Base-by-base conservation (phyloP, 2,329 filamentous ascomycete genomes). In the Microdochium bolleyi region DNA sequence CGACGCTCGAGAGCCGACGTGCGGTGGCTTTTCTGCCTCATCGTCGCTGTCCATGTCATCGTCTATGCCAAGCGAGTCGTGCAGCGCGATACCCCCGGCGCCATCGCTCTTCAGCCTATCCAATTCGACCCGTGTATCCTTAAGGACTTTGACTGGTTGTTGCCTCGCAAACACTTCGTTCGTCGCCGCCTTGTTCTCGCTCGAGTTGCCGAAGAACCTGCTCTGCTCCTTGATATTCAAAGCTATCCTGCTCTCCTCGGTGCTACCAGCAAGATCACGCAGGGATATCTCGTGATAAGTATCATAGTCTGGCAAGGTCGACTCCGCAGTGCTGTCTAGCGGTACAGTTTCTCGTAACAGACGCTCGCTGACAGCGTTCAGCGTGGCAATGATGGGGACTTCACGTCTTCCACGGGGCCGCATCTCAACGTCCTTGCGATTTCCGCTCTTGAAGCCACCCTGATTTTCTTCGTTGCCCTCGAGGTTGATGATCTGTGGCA, bases 391-490 rank as follows among this genome's bases (percentile, higher is more conserved):
- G 56, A 97, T 95, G 11, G 91, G 92, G 2, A 94, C 85, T 64
- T 94, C 92, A 48, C 81, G 73, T 11, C 84, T 78, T 2, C 77
- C 78, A 49, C 63, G 57, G 2, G 91, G 90, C 32, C 89, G 82
- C 90, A 97, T 96, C 58, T 95, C 94, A 34, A 88, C 73, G 65
- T 97, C 91, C 52, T 92, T 90, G 51, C 87, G 79, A 67, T 99
- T 97, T 50, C 94, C 94, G 56, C 79, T 72, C 61, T 80, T 85
- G 62, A 86, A 82, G 51, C 92, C 89, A 60, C 91, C 95, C 67
- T 95, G 85, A 62, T 99, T 92, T 67, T 94, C 89, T 70, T 97
- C 94, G 64, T 99, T 99, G 27, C 87, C 94, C 64, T 92, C 89
- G 24, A 99, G 71, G 66, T 99, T 88, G 60, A 99, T 92, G 58